Evolutionary conservation across 345 rosid species (phyloP), one percentile per base, ranked within the genome.

Genomic region (Eucalyptus erythrocorys): DNA sequence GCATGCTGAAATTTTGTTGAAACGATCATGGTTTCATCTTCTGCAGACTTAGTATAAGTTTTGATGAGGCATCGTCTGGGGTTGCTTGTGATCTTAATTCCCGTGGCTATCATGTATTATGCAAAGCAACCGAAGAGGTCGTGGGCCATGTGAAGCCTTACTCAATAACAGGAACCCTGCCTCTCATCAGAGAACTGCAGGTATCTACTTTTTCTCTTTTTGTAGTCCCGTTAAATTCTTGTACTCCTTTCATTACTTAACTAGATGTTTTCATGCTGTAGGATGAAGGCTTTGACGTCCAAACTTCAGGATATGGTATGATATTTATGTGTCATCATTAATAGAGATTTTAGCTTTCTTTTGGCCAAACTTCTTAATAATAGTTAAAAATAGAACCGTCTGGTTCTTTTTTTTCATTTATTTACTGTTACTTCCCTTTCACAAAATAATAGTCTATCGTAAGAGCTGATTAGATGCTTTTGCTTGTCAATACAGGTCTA

Each of bases 261-360:
- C 48, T n/a, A 82, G 82, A 82, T 85, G 14, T 88, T 87, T 42
- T 90, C 45, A 57, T 87, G 22, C 87, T 27, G 91, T 90, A 98
- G 99, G 96, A 98, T 48, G 97, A 96, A 94, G 99, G 99, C 43
- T 98, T 97, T 51, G 99, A 97, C 91, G 99, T 98, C 90, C 99
- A 97, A 91, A 97, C 97, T 87, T 82, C 96, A 68, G 99, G 99
- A 90, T 97, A 97, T 17, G 99, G 99, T 96, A 94, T 64, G 76
- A 48, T 32, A 40, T 14, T 16, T n/a, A 87, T 16, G 9, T 48
- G 81, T 61, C 76, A 64, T 26, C 79, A 57, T 87, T 59, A 27
- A 21, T 40, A 40, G 84, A 40, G 47, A 40, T 22, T 76, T 76
- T 3, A 76, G 84, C 27, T 11, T 76, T 76, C 24, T 76, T 40